phyloP scores from a whole-genome alignment of 352 stramenopile genomes.

The Hyphochytrium catenoides region DNA sequence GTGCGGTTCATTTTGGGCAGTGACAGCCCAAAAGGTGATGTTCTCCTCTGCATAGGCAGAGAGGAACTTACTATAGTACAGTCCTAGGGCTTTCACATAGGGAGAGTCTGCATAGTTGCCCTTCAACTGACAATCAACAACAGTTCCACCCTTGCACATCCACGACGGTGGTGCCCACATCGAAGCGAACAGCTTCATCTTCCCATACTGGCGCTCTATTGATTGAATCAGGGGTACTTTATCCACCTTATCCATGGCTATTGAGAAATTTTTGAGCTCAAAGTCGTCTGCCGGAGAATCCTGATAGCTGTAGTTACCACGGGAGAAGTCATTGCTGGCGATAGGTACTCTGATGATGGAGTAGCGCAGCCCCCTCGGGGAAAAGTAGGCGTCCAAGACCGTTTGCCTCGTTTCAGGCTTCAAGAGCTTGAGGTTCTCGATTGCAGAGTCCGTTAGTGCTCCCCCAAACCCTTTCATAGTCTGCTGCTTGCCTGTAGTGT shows the following conservation, averaged over 20 bases:
- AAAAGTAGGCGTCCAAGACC: conserved; percentile 62
- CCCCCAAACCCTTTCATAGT: conserved; percentile 69
- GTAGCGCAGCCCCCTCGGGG: conserved; percentile 52
- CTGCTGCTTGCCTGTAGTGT: conserved; percentile 28
- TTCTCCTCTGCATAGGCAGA: conserved; percentile 55
- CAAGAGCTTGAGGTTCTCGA: conserved; percentile 58
- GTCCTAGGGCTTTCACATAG: conserved; percentile 36
- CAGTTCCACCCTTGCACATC: conserved; percentile 51
- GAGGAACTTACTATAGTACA: conserved; percentile 79
- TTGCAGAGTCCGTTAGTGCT: conserved; percentile 71
- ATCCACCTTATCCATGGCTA: conserved; percentile 37
- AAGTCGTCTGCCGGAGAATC: conserved; percentile 44
- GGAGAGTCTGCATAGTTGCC: conserved; percentile 24
- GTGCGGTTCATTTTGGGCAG: conserved; percentile 70
- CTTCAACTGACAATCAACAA: conserved; percentile 28
- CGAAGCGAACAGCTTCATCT: conserved; percentile 41
- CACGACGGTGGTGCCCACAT: conserved; percentile 53
- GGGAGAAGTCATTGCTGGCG: conserved; percentile 66
- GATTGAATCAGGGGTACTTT: conserved; percentile 55
- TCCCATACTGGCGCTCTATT: too few species aligned
- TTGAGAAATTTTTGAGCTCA: conserved; percentile 37
- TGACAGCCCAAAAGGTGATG: conserved; percentile 61
- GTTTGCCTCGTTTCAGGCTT: conserved; percentile 42
- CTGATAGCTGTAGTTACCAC: conserved; percentile 58
- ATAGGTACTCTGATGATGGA: conserved; percentile 69